Evolutionary conservation across 2,329 filamentous ascomycete species (phyloP).

Genomic region (Colletotrichum shisoi): DNA sequence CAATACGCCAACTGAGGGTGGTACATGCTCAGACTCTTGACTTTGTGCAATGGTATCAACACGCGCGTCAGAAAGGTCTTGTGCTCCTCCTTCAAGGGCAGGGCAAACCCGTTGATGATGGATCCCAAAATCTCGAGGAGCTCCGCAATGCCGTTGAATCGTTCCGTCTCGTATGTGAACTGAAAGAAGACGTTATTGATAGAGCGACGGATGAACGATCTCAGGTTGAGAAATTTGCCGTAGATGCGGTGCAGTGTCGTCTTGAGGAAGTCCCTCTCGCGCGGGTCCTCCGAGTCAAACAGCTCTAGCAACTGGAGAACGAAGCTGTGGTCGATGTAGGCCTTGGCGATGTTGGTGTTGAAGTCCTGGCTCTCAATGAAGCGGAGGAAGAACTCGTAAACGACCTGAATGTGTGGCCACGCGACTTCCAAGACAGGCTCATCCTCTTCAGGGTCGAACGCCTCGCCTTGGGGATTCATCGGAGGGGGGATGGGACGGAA

Average conservation of each 20-base stretch:
- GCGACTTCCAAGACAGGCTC: constrained; percentile 97
- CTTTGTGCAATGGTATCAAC: constrained; percentile 92
- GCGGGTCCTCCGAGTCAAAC: constrained; percentile 96
- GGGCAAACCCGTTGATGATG: constrained; percentile 97
- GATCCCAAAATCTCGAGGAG: constrained; percentile 95
- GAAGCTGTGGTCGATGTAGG: constrained; percentile 98
- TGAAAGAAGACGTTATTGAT: constrained; percentile 99
- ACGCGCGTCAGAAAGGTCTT: constrained; percentile 97
- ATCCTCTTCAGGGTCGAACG: constrained; percentile 97
- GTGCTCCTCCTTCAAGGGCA: constrained; percentile 97
- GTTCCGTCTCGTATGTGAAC: constrained; percentile 97
- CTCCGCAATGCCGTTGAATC: constrained; percentile 98
- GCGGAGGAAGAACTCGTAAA: constrained; percentile 98
- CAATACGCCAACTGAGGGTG: constrained; percentile 98
- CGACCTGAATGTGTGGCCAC: constrained; percentile 99
- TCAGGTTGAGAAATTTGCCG: constrained; percentile 96
- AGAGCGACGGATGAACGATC: constrained; percentile 95
- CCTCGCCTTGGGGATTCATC: constrained; percentile 96
- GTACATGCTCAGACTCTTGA: constrained; percentile 99
- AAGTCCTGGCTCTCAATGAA: constrained; percentile 99
- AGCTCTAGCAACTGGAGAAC: constrained; percentile 96
- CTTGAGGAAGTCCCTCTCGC: constrained; percentile 96
- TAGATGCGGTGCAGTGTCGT: constrained; percentile 98
- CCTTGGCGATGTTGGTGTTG: constrained; percentile 99
- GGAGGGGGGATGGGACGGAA: constrained; percentile 97